Evolutionary conservation across 345 rosid species (phyloP).

Genomic region (Cardamine occulta): DNA sequence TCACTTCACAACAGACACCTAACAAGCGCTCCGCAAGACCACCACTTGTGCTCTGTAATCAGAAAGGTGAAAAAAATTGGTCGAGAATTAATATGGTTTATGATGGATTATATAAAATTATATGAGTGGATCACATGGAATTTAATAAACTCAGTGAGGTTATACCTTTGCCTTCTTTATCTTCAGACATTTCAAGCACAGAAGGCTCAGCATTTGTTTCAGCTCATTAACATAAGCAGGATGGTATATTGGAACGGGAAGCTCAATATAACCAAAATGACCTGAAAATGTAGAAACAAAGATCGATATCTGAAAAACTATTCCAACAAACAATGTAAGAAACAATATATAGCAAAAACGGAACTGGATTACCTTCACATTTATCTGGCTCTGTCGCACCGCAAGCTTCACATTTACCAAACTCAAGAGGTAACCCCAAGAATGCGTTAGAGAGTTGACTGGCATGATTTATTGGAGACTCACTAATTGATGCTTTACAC

Average conservation of each 20-base stretch:
- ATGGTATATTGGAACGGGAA: slow-evolving; percentile 88
- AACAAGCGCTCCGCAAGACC: slow-evolving; percentile 76
- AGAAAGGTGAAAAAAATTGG: slow-evolving; percentile 42
- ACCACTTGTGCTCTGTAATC: slow-evolving; percentile 55
- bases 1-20: slow-evolving; percentile 84
- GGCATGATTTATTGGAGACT: slow-evolving; percentile 66
- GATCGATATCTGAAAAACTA: slow-evolving; percentile 15
- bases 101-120: background rate
- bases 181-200: slow-evolving; percentile 90
- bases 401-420: slow-evolving; percentile 92
- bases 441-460: slow-evolving; percentile 81
- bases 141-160: slow-evolving; percentile 10
- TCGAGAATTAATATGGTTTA: background rate
- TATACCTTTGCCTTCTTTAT: slow-evolving; percentile 76
- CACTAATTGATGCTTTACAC: slow-evolving; percentile 77
- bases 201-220: slow-evolving; percentile 69
- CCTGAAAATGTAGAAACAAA: slow-evolving; percentile 58
- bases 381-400: slow-evolving; percentile 80
- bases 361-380: slow-evolving; percentile 73
- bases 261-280: slow-evolving; percentile 86
- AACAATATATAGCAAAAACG: background rate
- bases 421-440: slow-evolving; percentile 90
- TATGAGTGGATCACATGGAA: slow-evolving; percentile 11
- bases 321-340: slow-evolving; percentile 11
- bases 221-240: slow-evolving; percentile 82